Base-by-base conservation (phyloP, 306 rosid species). In the Trifolium repens region DNA sequence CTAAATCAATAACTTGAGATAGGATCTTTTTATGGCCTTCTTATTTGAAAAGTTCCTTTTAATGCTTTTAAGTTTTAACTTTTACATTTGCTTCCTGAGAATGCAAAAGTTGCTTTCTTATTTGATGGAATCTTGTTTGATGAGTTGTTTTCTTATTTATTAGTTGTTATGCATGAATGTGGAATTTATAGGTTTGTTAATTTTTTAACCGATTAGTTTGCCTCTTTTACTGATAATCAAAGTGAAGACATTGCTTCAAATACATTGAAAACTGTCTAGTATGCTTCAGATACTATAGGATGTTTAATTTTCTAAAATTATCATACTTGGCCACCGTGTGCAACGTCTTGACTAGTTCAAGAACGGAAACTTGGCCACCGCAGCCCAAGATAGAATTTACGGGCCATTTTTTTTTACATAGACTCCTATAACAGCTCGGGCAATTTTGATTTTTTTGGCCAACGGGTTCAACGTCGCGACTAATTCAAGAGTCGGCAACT, bases 111-210 rank as follows among this genome's bases (percentile, higher is more conserved):
- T 30, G 98, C 96, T 0, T 69, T 93, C 9, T 93, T 91, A 68
- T 93, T 93, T 8, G 98, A 88, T 86, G 97, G 0, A 96, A 97
- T 14, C 94, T 96, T 0, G 90, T 81, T 52, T 78, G 73, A 22
- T 69, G 78, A 9, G 87, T 93, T 0, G 39, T 85, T 88, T 88
- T 35, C 39, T 35, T 35, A 35, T 35, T 35, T 35, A 5, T 35
- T 5, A 5, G 39, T 35, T 35, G 39, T 35, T 35, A 35, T 35
- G 39, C 39, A 35, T 35, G 39, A 7, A 35, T 35, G 39, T 2
- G 39, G 39, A 35, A 35, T 35, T 35, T 35, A 3, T 35, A 35
- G 39, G 39, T 35, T 35, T 35, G 39, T 35, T 35, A 35, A 35
- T 35, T 35, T 35, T 35, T 5, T 35, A 35, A 35, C 8, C 5